These are phyloP conservation scores for Collybia mongolica DNA, from an alignment of 768 basidiomycete genomes.

Conservation along the genomic window DNA sequence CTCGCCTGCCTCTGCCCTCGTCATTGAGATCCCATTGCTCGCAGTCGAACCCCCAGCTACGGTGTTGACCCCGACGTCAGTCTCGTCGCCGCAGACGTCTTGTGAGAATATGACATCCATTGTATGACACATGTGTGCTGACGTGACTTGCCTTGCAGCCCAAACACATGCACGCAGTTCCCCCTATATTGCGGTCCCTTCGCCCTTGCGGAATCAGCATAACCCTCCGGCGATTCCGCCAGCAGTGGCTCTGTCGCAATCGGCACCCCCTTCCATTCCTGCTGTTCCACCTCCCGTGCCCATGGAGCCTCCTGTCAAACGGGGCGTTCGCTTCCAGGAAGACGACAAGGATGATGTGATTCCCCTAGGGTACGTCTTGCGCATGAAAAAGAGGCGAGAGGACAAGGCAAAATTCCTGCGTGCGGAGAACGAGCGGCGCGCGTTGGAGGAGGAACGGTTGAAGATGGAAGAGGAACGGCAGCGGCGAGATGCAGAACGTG, in stretches of 20 bases:
- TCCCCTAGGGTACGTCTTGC: conserved; percentile 69
- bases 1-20: conserved; percentile 6
- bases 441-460: conserved; percentile 45
- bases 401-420: conserved; percentile 69
- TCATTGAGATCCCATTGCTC: conserved; percentile 12
- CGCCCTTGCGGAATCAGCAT: conserved; percentile 46
- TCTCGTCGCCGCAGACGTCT: conserved; percentile 9
- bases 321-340: conserved; percentile 66
- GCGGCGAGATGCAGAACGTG: conserved; percentile 43
- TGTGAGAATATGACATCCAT: conserved; percentile 13
- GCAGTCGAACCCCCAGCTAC: conserved; percentile 7
- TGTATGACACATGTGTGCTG: background rate
- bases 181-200: conserved; percentile 43
- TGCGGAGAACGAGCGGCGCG: conserved; percentile 55
- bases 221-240: conserved; percentile 14
- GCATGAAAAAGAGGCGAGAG: conserved; percentile 69
- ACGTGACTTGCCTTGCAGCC: conserved; percentile 15
- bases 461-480: conserved; percentile 41
- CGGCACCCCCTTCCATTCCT: conserved; percentile 10
- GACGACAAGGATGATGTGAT: conserved; percentile 67
- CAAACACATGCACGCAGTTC: conserved; percentile 24
- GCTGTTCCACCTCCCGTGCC: conserved; percentile 4
- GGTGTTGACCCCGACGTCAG: conserved; percentile 3
- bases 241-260: conserved; percentile 6
- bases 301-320: conserved; percentile 32